Percentiles rank a stretch among this genome's conserved stretches.
These are phyloP conservation scores for Rutstroemia sp. DNA, from an alignment of 2,329 filamentous ascomycete species.

Conservation along the genomic window DNA sequence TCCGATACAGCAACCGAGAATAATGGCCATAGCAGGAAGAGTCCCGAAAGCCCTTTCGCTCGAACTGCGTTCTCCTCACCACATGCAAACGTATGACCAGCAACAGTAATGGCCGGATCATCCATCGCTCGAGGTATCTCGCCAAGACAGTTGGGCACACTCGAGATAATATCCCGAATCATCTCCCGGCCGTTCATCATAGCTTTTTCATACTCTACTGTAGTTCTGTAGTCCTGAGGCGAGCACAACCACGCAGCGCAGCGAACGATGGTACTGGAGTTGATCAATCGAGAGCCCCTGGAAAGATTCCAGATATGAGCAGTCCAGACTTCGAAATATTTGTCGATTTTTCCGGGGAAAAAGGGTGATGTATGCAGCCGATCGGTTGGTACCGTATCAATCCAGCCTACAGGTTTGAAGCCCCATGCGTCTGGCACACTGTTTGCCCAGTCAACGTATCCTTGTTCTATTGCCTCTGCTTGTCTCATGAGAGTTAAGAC, in stretches of 20 bases:
- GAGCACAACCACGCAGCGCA: constrained; percentile 52
- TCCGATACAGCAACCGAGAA: constrained; percentile 19
- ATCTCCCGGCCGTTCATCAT: constrained; percentile 41
- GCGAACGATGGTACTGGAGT: constrained; percentile 47
- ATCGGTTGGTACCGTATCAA: constrained; percentile 29
- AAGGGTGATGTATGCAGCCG: neutral
- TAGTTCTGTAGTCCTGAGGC: constrained; percentile 54
- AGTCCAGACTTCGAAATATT: constrained; percentile 51
- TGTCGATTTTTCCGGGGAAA: constrained; percentile 49
- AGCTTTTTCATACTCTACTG: constrained; percentile 51
- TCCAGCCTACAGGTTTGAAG: constrained; percentile 47
- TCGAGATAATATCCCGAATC: constrained; percentile 52
- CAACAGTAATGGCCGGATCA: constrained; percentile 4
- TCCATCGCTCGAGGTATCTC: constrained; percentile 27
- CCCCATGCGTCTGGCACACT: constrained; percentile 41
- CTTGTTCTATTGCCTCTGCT: constrained; percentile 43
- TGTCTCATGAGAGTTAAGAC: constrained; percentile 43
- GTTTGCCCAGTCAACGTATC: constrained; percentile 42
- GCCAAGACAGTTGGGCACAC: constrained; percentile 52
- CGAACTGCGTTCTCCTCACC: constrained; percentile 32
- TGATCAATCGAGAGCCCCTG: constrained; percentile 44
- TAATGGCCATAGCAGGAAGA: constrained; percentile 22
- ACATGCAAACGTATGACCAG: constrained; percentile 42
- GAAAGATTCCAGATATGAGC: constrained; percentile 51
- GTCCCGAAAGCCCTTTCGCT: constrained; percentile 18